Base-by-base conservation (phyloP, 257 asterid genomes). In the Anisodus acutangulus region DNA sequence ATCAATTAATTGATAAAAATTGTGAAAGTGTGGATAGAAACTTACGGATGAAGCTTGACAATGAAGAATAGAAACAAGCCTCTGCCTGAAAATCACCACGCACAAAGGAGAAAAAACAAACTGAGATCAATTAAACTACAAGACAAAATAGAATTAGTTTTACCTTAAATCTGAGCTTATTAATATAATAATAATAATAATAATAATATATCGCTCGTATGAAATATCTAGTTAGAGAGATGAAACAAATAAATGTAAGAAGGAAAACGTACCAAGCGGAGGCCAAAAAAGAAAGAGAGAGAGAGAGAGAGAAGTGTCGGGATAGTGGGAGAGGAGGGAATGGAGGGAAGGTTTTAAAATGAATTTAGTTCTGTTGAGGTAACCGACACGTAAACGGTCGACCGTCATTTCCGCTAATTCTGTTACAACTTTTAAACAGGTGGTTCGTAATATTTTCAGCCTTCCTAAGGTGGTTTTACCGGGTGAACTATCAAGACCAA, bases 301-400 rank as follows among this genome's bases (percentile, higher is more conserved):
- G 68, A 68, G 68, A 17, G 68, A 19, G 83, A 63, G 69, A 63
- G 37, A 10, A 53, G 80, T 72, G 57, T 13, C 43, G 9, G 41
- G 81, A 66, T 53, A 22, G 39, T 19, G 58, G 71, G 22, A 47
- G 69, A 76, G 70, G 58, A 51, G 35, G 35, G 69, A 63, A 79
- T 69, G 66, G 63, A 84, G 82, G 85, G 88, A 86, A 85, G 88
- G 63, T 71, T 88, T 85, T 85, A 85, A 88, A 88, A n/a, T 64
- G 83, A 53, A 37, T 63, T 59, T 9, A 47, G 51, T 62, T 35
- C 5, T 12, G 45, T 39, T 63, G 35, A n/a, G 3, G 15, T 6
- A 35, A 57, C 22, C 12, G 81, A 59, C 69, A 66, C 80, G 84
- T 87, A 83, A 80, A 76, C 43, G 63, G 64, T 26, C 11, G 0